Conservation (phyloP, 2,329 filamentous ascomycete genomes). For the Fusarium keratoplasticum region DNA sequence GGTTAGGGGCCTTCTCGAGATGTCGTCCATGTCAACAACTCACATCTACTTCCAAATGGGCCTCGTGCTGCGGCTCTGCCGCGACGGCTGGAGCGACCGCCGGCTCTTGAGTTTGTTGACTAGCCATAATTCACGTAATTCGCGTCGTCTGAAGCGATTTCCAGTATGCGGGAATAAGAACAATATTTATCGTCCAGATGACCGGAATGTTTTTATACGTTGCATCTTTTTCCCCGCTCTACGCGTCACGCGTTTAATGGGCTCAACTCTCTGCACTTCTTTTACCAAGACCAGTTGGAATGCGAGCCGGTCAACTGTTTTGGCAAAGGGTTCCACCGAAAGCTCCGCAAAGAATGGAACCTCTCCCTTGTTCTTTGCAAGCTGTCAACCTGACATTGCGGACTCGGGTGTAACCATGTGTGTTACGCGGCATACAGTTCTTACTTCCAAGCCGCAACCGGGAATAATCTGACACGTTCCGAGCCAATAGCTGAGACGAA, state of each 20-base stretch:
- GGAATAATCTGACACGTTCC: neutral
- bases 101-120: neutral
- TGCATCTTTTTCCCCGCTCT: neutral
- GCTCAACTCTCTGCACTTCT: neutral
- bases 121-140: neutral
- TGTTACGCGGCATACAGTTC: neutral
- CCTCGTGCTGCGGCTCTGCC: neutral
- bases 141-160: neutral
- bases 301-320: neutral
- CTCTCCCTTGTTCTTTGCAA: neutral
- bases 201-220: neutral
- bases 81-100: neutral
- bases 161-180: neutral
- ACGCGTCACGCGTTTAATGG: neutral
- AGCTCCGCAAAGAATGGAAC: neutral
- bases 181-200: neutral
- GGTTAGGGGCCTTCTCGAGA: neutral
- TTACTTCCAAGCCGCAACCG: neutral
- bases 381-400: neutral
- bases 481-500: neutral
- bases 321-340: neutral
- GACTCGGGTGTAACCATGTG: neutral
- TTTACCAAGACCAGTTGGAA: neutral
- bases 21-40: neutral
- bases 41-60: neutral